Percentiles rank a stretch among this genome's conserved stretches.
Evolutionary conservation across 78 protist genomes (phyloP).

Genomic region (Anaeramoeba flamelloides): DNA sequence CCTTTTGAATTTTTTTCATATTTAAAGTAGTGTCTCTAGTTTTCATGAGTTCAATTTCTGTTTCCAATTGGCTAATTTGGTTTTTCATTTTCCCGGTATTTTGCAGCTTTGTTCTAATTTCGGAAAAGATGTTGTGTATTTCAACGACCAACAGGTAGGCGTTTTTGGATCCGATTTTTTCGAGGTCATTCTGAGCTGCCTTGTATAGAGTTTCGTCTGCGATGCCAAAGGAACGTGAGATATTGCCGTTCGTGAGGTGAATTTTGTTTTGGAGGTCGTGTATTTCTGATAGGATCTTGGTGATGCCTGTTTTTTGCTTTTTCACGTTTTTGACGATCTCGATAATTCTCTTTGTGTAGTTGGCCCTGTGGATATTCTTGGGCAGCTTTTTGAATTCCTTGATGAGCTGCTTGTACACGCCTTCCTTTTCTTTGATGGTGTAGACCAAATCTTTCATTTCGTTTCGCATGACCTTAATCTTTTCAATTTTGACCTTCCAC

Average conservation of each 20-base stretch:
- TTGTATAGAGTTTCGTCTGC: slow-evolving; percentile 34
- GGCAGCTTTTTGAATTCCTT: slow-evolving; percentile 33
- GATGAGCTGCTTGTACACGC: slow-evolving; percentile 24
- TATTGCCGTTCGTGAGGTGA: slow-evolving; percentile 28
- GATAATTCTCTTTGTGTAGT: slow-evolving; percentile 42
- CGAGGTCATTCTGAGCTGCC: not conserved
- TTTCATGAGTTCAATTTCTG: not conserved
- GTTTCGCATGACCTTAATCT: not conserved
- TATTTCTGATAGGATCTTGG: slow-evolving; percentile 38
- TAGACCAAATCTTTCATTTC: not conserved
- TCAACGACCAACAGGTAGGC: not conserved
- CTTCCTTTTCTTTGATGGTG: slow-evolving; percentile 30
- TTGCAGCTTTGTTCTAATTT: not conserved
- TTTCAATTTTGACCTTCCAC: not conserved
- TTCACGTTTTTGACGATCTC: slow-evolving; percentile 50
- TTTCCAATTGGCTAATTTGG: not conserved
- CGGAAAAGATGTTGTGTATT: not conserved
- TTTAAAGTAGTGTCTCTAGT: not conserved
- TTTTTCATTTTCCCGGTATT: not conserved
- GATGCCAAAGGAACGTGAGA: slow-evolving; percentile 29
- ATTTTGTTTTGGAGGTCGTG: slow-evolving; percentile 42
- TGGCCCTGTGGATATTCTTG: slow-evolving; percentile 36
- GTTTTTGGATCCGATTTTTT: not conserved
- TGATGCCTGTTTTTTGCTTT: slow-evolving; percentile 47
- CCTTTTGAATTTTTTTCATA: not conserved